Evolutionary conservation across 2,329 filamentous ascomycete genomes (phyloP).

Genomic region (Fusarium oxysporum): DNA sequence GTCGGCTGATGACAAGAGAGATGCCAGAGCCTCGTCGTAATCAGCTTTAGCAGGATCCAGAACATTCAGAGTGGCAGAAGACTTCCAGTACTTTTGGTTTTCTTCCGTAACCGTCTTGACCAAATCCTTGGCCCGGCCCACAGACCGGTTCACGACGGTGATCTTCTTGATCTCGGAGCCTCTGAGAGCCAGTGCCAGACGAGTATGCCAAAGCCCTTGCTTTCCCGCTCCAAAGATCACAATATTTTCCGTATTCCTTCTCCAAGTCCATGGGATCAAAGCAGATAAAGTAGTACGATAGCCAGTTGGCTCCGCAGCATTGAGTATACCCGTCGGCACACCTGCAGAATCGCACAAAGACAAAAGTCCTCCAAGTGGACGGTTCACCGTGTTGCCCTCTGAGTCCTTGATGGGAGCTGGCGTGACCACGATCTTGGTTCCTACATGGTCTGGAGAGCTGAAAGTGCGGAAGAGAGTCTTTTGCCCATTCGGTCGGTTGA

Average conservation of each 20-base stretch:
- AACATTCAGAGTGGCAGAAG: background rate
- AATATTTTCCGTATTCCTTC: slow-evolving; percentile 57
- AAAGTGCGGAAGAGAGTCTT: slow-evolving; percentile 44
- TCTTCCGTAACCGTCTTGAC: slow-evolving; percentile 17
- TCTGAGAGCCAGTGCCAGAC: slow-evolving; percentile 69
- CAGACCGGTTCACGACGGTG: slow-evolving; percentile 48
- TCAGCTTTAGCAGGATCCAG: slow-evolving; percentile 18
- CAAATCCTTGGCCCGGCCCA: background rate
- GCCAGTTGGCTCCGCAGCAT: slow-evolving; percentile 74
- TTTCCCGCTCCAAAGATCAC: slow-evolving; percentile 77
- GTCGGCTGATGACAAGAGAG: slow-evolving; percentile 10
- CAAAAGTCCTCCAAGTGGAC: slow-evolving; percentile 24
- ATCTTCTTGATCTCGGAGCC: slow-evolving; percentile 43
- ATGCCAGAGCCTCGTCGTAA: slow-evolving; percentile 1
- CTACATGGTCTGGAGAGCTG: slow-evolving; percentile 31
- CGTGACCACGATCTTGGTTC: slow-evolving; percentile 42
- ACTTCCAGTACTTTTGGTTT: slow-evolving; percentile 35
- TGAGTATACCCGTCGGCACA: slow-evolving; percentile 62
- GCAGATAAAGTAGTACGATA: slow-evolving; percentile 74
- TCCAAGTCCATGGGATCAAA: slow-evolving; percentile 68
- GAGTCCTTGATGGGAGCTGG: slow-evolving; percentile 12
- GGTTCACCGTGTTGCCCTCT: background rate
- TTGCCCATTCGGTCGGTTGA: slow-evolving; percentile 39
- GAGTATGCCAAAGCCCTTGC: slow-evolving; percentile 79
- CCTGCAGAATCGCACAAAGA: slow-evolving; percentile 25